Evolutionary conservation across 106 monocot genomes (phyloP).

Genomic region (Ottelia alismoides): DNA sequence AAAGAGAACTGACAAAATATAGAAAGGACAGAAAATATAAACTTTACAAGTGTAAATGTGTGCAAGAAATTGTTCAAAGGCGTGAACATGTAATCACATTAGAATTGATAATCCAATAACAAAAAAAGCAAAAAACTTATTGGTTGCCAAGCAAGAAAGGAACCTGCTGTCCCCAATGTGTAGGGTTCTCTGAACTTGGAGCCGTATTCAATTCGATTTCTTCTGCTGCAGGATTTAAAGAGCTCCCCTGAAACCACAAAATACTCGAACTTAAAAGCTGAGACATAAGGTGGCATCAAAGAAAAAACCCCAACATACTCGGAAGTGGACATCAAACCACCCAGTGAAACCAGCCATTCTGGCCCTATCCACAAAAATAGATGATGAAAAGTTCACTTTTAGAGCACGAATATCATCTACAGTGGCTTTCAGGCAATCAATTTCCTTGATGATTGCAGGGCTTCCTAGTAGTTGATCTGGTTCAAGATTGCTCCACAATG

Average conservation of each 20-base stretch:
- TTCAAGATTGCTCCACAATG: constrained; percentile 80
- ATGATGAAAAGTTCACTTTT: constrained; percentile 25
- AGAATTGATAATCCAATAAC: too few relatives aligned
- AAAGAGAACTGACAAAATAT: too few relatives aligned
- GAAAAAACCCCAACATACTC: constrained; percentile 28
- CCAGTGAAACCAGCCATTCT: constrained; percentile 77
- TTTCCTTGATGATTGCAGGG: constrained; percentile 65
- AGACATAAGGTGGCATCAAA: neutral
- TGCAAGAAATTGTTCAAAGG: too few relatives aligned
- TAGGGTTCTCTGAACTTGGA: constrained; percentile 51
- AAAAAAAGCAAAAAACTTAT: too few relatives aligned
- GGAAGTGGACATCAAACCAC: constrained; percentile 99
- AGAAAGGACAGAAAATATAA: too few relatives aligned
- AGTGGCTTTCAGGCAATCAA: constrained; percentile 82
- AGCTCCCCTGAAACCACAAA: constrained; percentile 45
- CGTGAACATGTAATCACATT: too few relatives aligned
- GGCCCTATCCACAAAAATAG: constrained; percentile 36
- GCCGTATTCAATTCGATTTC: constrained; percentile 83
- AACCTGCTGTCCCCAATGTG: constrained; percentile 99
- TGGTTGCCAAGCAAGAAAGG: too few relatives aligned
- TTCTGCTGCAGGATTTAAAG: constrained; percentile 35
- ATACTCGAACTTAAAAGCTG: neutral
- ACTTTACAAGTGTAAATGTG: too few relatives aligned
- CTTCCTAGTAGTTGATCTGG: constrained; percentile 72
- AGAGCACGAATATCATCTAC: constrained; percentile 69